A percentile compares a stretch with the other conserved stretches of the same genome.
Conservation (phyloP, 345 rosid species). For the Acer negundo region DNA sequence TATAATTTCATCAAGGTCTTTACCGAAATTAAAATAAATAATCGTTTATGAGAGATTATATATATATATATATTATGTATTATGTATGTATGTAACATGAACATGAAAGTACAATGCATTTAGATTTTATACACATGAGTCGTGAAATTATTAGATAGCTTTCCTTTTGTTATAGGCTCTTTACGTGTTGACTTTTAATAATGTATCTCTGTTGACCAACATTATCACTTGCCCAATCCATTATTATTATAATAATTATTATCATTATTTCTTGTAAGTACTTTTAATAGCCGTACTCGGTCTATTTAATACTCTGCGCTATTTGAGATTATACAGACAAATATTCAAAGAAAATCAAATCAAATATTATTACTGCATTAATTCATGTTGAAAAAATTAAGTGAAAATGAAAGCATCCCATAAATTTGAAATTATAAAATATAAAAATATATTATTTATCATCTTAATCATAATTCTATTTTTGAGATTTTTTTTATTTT, state of each 20-base stretch:
- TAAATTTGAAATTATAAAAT: too few species aligned
- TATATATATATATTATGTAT: too few species aligned
- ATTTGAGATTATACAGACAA: neutral
- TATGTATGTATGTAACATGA: too few species aligned
- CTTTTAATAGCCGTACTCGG: too few species aligned
- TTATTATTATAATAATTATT: too few species aligned
- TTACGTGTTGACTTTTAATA: neutral
- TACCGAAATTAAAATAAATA: too few species aligned
- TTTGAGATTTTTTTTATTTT: too few species aligned
- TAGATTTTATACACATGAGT: neutral
- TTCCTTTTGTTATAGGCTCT: neutral
- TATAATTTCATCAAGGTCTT: too few species aligned
- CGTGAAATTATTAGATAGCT: neutral
- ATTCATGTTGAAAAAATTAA: neutral
- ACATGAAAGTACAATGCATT: too few species aligned
- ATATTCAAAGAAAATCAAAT: neutral
- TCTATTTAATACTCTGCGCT: neutral
- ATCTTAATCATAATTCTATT: neutral
- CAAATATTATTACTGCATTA: neutral
- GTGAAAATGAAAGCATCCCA: too few species aligned
- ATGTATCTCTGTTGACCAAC: neutral
- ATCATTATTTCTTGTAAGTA: neutral
- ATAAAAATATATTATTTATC: too few species aligned
- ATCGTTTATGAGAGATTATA: too few species aligned
- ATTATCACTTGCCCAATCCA: neutral